Evolutionary conservation across 106 monocot species (phyloP), one percentile per base, ranked within the genome.

Genomic region (Iris macrosiphon): DNA sequence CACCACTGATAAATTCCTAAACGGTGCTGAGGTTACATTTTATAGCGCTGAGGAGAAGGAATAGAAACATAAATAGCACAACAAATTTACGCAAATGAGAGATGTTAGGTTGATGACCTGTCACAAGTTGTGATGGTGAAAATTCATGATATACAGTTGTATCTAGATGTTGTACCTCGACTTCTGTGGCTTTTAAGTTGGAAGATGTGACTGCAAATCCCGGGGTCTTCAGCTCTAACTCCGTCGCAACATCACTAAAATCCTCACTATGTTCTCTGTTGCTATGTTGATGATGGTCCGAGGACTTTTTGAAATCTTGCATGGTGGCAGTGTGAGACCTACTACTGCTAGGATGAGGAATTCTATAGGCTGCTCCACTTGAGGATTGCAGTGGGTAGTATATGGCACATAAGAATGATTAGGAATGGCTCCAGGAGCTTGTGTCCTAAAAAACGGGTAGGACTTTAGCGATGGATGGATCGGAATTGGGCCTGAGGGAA

Each of bases 191-290:
- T 62, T 75, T 80, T 35, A 73, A 63, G 24, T 61, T 60, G 21
- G 67, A 55, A 40, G 69, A 71, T 49, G 69, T 55, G 13, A 24
- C 45, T 17, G 63, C 35, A 45, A 77, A 91, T 52, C 96, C 96
- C 23, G 90, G 96, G 54, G 77, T 98, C 67, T 98, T 98, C 14
- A 98, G 83, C 58, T 98, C 96, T 67, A 98, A 73, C 16, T 91
- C 90, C 28, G 96, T 91, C 13, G 76, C 96, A 57, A 98, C 86
- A 78, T 98, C 83, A 61, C 75, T 80, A 52, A 61, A 74, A 31
- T 79, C 68, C 17, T 82, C 63, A 66, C 62, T 70, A 67, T 61
- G 80, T 55, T 76, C 78, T 49, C 64, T 32, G 41, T 25, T 45
- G 11, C 43, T 72, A 32, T 14, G 44, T 14, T 69, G 64, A n/a